These are phyloP conservation scores for Apiosordaria backusii DNA, from an alignment of 495 filamentous ascomycete genomes.

Conservation along the genomic window DNA sequence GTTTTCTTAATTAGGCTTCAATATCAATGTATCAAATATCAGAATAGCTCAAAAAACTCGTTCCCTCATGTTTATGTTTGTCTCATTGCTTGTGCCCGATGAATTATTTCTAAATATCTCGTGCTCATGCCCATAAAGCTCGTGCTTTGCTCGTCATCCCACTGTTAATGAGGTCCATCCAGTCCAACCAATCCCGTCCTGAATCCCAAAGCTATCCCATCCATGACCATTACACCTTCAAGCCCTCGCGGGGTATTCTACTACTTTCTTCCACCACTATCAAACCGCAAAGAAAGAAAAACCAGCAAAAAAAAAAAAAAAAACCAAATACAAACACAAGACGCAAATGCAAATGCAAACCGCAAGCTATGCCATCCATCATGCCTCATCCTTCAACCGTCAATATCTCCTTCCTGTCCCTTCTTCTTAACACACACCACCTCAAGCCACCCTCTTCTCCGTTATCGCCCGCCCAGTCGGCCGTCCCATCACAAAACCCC, in stretches of 20 bases:
- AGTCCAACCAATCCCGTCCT: not conserved
- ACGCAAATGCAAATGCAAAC: not conserved
- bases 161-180: not conserved
- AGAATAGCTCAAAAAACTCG: no score
- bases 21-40: no score
- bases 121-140: not conserved
- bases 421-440: not conserved
- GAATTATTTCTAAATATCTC: not conserved
- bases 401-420: not conserved
- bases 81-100: no score
- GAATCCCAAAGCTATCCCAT: not conserved
- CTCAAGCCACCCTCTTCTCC: constrained; percentile 38
- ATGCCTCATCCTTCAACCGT: not conserved
- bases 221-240: not conserved
- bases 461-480: constrained; percentile 43
- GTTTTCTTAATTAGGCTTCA: not conserved
- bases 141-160: constrained; percentile 7
- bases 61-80: not conserved
- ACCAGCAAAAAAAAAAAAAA: constrained; percentile 7
- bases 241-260: not conserved
- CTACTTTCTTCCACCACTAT: not conserved
- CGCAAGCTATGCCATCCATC: not conserved
- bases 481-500: constrained; percentile 37
- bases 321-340: constrained; percentile 4
- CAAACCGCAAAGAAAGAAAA: not conserved